Evolutionary conservation across 2,329 filamentous ascomycete genomes (phyloP).

Genomic region (Onygenales sp.): DNA sequence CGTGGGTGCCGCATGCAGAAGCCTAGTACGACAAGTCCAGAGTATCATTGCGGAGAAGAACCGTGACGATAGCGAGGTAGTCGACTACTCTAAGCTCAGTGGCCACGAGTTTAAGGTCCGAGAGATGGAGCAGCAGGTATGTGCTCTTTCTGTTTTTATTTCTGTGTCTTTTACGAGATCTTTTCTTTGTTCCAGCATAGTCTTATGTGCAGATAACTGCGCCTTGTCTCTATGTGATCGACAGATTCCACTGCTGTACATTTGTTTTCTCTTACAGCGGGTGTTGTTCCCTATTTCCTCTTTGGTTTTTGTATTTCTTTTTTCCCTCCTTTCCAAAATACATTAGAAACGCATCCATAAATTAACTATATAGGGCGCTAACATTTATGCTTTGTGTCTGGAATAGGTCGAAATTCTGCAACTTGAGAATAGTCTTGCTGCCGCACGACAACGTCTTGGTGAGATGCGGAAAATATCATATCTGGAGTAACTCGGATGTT

Average conservation of each 20-base stretch:
- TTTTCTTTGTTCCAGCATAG: conserved; percentile 1
- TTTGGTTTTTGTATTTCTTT: too few species aligned
- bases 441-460: conserved; percentile 72
- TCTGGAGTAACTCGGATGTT: conserved; percentile 52
- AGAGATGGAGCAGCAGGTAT: conserved; percentile 99
- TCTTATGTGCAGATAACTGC: neutral
- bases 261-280: too few species aligned
- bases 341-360: too few species aligned
- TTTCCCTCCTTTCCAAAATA: too few species aligned
- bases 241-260: too few species aligned
- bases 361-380: conserved; percentile 3
- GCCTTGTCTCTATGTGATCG: neutral
- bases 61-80: conserved; percentile 63
- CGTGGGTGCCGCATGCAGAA: conserved; percentile 78
- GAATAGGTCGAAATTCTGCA: conserved; percentile 88
- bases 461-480: conserved; percentile 99
- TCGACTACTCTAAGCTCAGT: conserved; percentile 82
- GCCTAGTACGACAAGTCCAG: conserved; percentile 87
- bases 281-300: too few species aligned
- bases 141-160: conserved; percentile 20
- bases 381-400: conserved; percentile 1
- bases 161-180: neutral
- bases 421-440: conserved; percentile 74
- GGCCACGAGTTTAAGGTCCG: conserved; percentile 96
- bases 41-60: conserved; percentile 83